These are phyloP conservation scores for Amanita rubescens DNA, from an alignment of 768 basidiomycete species.

Conservation along the genomic window DNA sequence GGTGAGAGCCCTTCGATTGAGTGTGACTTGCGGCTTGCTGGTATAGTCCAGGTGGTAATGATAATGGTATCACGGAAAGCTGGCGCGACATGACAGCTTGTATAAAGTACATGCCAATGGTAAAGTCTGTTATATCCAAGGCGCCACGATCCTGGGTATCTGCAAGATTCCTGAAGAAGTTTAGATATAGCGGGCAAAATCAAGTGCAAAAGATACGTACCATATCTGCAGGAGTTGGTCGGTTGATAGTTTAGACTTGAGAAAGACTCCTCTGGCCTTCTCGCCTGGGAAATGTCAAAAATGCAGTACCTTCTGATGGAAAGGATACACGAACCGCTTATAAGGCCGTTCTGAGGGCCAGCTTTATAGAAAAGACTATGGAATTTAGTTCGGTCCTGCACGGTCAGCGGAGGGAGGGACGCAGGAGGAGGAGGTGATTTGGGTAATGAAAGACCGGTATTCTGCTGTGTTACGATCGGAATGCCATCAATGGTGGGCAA, in stretches of 20 bases:
- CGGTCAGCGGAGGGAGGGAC: constrained; percentile 58
- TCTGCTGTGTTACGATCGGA: constrained; percentile 46
- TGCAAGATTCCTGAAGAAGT: constrained; percentile 68
- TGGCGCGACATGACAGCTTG: constrained; percentile 85
- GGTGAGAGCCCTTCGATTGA: constrained; percentile 36
- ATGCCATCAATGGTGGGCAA: constrained; percentile 74
- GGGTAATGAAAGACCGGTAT: constrained; percentile 51
- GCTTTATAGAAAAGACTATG: constrained; percentile 65
- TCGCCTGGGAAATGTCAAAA: constrained; percentile 44
- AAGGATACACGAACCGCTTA: constrained; percentile 53
- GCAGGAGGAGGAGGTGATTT: constrained; percentile 55
- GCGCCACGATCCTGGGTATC: constrained; percentile 89
- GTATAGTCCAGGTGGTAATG: constrained; percentile 78
- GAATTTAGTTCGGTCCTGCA: constrained; percentile 83
- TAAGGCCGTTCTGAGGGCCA: constrained; percentile 66
- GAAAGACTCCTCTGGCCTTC: constrained; percentile 83
- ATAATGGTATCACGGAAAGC: constrained; percentile 60
- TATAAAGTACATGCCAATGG: constrained; percentile 94
- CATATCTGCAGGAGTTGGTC: constrained; percentile 92
- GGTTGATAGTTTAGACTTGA: constrained; percentile 82
- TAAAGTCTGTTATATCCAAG: constrained; percentile 88
- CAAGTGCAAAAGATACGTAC: constrained; percentile 33
- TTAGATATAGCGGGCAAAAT: constrained; percentile 1
- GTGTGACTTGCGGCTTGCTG: constrained; percentile 61
- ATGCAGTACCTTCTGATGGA: not conserved